Percentiles rank a stretch among this genome's conserved stretches.
These are phyloP conservation scores for Ganoderma lucidum DNA, from an alignment of 1,284 basidiomycete species.

Conservation along the genomic window DNA sequence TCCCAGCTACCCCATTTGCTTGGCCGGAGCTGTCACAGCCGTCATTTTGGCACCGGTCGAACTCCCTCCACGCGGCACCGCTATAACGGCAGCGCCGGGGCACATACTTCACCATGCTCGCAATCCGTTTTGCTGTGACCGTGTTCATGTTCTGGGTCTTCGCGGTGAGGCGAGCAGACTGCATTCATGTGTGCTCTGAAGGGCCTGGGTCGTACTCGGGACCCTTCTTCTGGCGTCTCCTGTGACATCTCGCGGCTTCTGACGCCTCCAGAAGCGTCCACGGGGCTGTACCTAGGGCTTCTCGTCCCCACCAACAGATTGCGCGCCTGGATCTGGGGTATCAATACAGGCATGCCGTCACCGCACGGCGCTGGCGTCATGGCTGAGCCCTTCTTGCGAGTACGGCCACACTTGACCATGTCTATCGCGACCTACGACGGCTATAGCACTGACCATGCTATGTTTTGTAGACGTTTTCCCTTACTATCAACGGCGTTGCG, in stretches of 20 bases:
- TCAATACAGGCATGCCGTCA: constrained; percentile 12
- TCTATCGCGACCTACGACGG: background rate
- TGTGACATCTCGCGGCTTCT: constrained; percentile 13
- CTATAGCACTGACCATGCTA: constrained; percentile 15
- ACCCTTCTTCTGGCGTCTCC: constrained; percentile 12
- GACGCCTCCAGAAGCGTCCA: constrained; percentile 16
- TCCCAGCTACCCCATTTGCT: background rate
- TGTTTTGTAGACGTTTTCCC: constrained; percentile 83
- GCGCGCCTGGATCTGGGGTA: constrained; percentile 15
- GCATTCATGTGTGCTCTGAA: background rate
- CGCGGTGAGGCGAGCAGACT: background rate
- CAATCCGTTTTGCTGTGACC: background rate
- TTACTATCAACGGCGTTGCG: constrained; percentile 84
- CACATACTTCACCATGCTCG: background rate
- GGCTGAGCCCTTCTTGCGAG: background rate
- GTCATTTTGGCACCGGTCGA: background rate
- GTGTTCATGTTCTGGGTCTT: background rate
- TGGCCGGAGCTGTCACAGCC: constrained; percentile 1
- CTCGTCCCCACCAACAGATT: constrained; percentile 26
- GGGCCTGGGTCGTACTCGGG: constrained; percentile 14
- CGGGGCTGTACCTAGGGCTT: constrained; percentile 21
- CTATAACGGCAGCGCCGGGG: background rate
- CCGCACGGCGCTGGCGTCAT: background rate
- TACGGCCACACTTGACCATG: background rate
- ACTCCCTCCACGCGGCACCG: background rate